Evolutionary conservation across 2,329 filamentous ascomycete species (phyloP).

Genomic region (Aspergillus novoparasiticus): DNA sequence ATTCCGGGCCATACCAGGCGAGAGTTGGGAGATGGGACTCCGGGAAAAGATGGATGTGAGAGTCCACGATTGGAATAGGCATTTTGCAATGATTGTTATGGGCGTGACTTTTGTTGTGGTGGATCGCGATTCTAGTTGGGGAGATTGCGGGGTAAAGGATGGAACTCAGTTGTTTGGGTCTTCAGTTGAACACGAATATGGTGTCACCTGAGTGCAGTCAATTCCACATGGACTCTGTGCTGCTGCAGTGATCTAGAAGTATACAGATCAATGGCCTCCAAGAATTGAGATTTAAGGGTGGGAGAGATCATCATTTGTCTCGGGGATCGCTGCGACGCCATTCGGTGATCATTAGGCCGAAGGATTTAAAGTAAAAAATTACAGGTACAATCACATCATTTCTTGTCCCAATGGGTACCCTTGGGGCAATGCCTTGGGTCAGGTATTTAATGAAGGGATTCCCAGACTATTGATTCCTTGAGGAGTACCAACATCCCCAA

Average conservation of each 20-base stretch:
- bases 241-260: background rate
- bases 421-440: background rate
- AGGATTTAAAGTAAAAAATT: background rate
- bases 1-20: slow-evolving; percentile 66
- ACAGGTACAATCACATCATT: background rate
- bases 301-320: background rate
- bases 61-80: slow-evolving; percentile 69
- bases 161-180: background rate
- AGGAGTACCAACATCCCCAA: background rate
- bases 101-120: background rate
- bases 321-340: background rate
- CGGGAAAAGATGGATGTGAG: slow-evolving; percentile 89
- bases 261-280: background rate
- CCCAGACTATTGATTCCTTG: too few relatives aligned
- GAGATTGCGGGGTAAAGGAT: background rate
- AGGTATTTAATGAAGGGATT: background rate
- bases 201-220: background rate
- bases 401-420: background rate
- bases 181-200: background rate
- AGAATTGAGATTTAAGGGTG: background rate
- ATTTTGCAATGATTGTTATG: slow-evolving; percentile 16
- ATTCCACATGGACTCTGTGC: background rate
- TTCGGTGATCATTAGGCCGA: slow-evolving; percentile 9
- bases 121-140: background rate
- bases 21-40: slow-evolving; percentile 66